Conservation (phyloP, 331 rosid species). For the Phaseolus coccineus region DNA sequence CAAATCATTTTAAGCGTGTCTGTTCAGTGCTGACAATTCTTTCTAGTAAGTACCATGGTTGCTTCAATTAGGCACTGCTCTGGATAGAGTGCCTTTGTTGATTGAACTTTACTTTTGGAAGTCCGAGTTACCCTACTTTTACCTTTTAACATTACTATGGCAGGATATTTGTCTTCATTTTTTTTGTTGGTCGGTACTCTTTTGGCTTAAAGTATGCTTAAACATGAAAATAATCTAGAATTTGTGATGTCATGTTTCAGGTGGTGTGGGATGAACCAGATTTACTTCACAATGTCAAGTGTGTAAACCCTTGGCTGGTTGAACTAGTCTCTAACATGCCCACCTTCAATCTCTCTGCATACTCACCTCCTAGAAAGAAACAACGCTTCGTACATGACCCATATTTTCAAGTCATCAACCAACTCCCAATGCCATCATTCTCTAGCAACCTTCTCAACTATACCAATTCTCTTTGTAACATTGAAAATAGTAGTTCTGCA, state of each 20-base stretch:
- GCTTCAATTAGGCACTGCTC: conserved; percentile 35
- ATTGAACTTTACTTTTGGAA: conserved; percentile 20
- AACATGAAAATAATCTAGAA: conserved; percentile 15
- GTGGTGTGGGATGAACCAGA: conserved; percentile 98
- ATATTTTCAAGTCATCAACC: conserved; percentile 65
- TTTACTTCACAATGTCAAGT: conserved; percentile 82
- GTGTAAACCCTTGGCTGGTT: conserved; percentile 93
- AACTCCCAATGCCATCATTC: conserved; percentile 66
- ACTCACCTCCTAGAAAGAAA: conserved; percentile 83
- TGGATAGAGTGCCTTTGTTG: conserved; percentile 20
- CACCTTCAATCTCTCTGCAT: conserved; percentile 69
- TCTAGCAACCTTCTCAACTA: conserved; percentile 58
- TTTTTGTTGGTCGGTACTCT: not conserved
- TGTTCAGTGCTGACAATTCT: conserved; percentile 36
- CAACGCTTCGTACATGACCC: conserved; percentile 61
- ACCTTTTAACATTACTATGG: conserved; percentile 10
- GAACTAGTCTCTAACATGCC: conserved; percentile 84
- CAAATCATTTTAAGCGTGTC: conserved; percentile 40
- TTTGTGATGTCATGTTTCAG: conserved; percentile 52
- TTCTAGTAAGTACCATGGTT: conserved; percentile 40
- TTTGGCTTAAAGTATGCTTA: conserved; percentile 24
- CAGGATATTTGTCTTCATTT: not conserved
- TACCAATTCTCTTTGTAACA: conserved; percentile 55
- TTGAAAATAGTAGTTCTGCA: conserved; percentile 62
- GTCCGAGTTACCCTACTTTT: not conserved